Conservation (phyloP, 2,329 filamentous ascomycete genomes). For the Aspergillus ustus region DNA sequence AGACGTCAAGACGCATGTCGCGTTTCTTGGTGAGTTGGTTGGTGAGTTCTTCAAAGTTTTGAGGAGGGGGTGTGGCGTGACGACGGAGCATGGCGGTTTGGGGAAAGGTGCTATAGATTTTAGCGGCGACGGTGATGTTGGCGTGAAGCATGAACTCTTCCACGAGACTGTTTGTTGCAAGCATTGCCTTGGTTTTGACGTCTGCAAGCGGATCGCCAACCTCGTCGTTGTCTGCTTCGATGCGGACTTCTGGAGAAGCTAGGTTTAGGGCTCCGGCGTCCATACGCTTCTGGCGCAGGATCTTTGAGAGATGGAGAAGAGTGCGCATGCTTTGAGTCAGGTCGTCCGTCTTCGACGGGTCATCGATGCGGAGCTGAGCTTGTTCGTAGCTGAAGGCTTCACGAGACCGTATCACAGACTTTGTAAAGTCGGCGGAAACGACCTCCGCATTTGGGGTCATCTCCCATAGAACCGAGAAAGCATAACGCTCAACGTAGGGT, state of each 20-base stretch:
- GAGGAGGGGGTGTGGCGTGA: slow-evolving; percentile 88
- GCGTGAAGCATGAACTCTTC: slow-evolving; percentile 99
- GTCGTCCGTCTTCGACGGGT: slow-evolving; percentile 82
- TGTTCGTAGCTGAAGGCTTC: slow-evolving; percentile 98
- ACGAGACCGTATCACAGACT: slow-evolving; percentile 94
- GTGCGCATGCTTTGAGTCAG: slow-evolving; percentile 88
- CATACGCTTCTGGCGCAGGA: slow-evolving; percentile 92
- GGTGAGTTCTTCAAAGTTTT: slow-evolving; percentile 92
- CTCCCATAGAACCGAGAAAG: slow-evolving; percentile 88
- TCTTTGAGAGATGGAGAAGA: slow-evolving; percentile 86
- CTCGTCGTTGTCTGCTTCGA: slow-evolving; percentile 93
- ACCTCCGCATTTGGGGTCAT: slow-evolving; percentile 83
- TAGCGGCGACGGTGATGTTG: slow-evolving; percentile 90
- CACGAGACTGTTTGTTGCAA: slow-evolving; percentile 96
- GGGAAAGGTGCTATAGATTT: slow-evolving; percentile 89
- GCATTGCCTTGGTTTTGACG: slow-evolving; percentile 90
- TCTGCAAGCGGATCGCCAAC: slow-evolving; percentile 89
- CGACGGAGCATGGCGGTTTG: slow-evolving; percentile 93
- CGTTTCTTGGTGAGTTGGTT: slow-evolving; percentile 90
- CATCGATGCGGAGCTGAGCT: slow-evolving; percentile 92
- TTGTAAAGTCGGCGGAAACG: slow-evolving; percentile 84
- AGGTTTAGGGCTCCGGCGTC: slow-evolving; percentile 93
- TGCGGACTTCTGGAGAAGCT: slow-evolving; percentile 96
- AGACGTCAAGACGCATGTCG: slow-evolving; percentile 76
- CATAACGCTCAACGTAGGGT: slow-evolving; percentile 93